phyloP scores from a whole-genome alignment of 2,329 filamentous ascomycete genomes.

The Colletotrichum eremochloae region DNA sequence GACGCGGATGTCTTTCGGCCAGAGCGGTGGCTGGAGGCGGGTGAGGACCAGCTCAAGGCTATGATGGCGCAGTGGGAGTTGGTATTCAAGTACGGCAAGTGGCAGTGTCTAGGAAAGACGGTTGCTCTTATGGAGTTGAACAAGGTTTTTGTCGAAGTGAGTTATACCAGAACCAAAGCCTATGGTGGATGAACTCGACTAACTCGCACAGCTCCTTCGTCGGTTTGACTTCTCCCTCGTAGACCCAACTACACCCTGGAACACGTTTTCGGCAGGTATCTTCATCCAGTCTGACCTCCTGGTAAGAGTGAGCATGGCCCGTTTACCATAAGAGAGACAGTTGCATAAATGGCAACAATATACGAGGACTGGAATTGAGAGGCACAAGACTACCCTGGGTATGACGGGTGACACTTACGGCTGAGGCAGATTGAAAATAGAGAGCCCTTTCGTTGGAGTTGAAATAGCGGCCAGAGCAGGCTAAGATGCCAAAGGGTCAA shows the following conservation, averaged over 20 bases:
- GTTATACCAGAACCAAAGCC: slow-evolving; percentile 21
- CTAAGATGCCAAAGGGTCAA: not conserved
- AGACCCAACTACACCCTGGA: slow-evolving; percentile 51
- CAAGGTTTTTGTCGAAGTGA: slow-evolving; percentile 60
- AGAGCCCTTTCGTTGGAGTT: not conserved
- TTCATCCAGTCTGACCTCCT: slow-evolving; percentile 51
- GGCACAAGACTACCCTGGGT: not conserved
- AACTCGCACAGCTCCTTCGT: slow-evolving; percentile 48
- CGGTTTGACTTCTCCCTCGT: slow-evolving; percentile 51
- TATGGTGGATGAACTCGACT: slow-evolving; percentile 2
- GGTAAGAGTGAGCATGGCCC: slow-evolving; percentile 46
- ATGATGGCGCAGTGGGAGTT: slow-evolving; percentile 58
- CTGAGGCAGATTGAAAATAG: slow-evolving; percentile 22
- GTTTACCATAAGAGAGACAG: not conserved
- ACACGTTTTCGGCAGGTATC: slow-evolving; percentile 50
- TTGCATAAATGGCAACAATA: not conserved
- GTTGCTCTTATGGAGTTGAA: slow-evolving; percentile 60
- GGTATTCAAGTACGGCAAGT: slow-evolving; percentile 59
- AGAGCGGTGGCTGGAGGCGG: slow-evolving; percentile 62
- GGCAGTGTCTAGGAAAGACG: slow-evolving; percentile 60
- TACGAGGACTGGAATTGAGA: not conserved
- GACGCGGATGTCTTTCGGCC: slow-evolving; percentile 61
- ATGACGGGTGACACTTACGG: slow-evolving; percentile 19
- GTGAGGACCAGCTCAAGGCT: slow-evolving; percentile 48
- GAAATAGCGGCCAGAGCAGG: not conserved